phyloP scores from a whole-genome alignment of 2,329 filamentous ascomycete species.

The Aspergillus fischeri region DNA sequence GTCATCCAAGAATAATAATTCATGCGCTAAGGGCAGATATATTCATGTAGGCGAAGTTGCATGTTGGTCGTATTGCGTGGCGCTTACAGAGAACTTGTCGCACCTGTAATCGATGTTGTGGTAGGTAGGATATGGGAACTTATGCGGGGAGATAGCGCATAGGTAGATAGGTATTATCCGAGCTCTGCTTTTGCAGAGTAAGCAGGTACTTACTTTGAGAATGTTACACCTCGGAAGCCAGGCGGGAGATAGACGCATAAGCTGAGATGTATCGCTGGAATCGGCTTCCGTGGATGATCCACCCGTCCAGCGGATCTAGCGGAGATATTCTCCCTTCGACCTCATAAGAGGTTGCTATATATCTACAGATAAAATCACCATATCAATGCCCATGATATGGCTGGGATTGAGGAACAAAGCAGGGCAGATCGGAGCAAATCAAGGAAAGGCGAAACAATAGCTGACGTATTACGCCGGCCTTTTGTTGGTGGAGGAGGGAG shows the following conservation, averaged over 20 bases:
- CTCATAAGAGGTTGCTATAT: not conserved
- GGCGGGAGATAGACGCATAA: not conserved
- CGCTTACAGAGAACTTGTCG: not conserved
- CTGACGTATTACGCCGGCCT: not conserved
- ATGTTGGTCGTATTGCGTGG: not conserved
- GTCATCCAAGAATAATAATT: not conserved
- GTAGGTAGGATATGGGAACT: not conserved
- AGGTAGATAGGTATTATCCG: not conserved
- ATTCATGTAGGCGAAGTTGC: not conserved
- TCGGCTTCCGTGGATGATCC: not conserved
- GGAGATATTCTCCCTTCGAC: not conserved
- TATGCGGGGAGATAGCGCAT: not conserved
- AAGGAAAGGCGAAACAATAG: not conserved
- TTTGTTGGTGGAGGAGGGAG: too few relatives aligned
- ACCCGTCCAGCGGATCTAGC: not conserved
- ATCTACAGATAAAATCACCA: not conserved
- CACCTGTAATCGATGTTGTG: too few relatives aligned
- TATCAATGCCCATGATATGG: not conserved
- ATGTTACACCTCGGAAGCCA: not conserved
- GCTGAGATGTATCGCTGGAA: not conserved
- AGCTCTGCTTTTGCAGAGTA: not conserved
- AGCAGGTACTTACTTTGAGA: not conserved
- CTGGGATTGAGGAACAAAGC: not conserved
- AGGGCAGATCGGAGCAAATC: not conserved
- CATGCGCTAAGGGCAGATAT: not conserved